These are phyloP conservation scores for Candida frijolesensis DNA, from an alignment of 1,139 yeast genomes.

Conservation along the genomic window DNA sequence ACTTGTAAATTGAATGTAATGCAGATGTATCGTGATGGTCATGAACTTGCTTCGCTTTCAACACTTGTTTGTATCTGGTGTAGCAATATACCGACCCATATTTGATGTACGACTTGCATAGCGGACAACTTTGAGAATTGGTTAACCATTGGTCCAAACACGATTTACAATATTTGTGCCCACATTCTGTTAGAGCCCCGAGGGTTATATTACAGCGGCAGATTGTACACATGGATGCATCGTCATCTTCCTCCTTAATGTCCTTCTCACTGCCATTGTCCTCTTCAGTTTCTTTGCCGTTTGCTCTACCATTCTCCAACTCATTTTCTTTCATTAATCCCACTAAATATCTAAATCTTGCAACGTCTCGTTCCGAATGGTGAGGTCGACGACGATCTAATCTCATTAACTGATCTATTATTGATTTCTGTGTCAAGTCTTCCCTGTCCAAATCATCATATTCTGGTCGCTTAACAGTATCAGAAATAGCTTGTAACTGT, in stretches of 20 bases:
- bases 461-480: constrained; percentile 54
- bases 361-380: constrained; percentile 40
- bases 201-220: constrained; percentile 69
- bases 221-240: constrained; percentile 64
- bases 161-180: constrained; percentile 82
- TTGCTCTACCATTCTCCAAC: constrained; percentile 13
- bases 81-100: constrained; percentile 58
- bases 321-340: constrained; percentile 22
- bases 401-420: not conserved
- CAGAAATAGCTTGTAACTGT: constrained; percentile 84
- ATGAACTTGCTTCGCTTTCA: constrained; percentile 49
- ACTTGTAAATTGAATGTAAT: constrained; percentile 50
- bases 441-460: constrained; percentile 23
- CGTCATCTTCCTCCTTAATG: constrained; percentile 19
- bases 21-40: constrained; percentile 29
- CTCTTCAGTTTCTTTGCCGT: constrained; percentile 18
- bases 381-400: not conserved
- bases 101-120: constrained; percentile 61
- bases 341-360: constrained; percentile 63
- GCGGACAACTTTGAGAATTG: constrained; percentile 64
- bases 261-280: constrained; percentile 11
- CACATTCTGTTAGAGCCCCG: constrained; percentile 85
- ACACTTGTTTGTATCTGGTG: constrained; percentile 48
- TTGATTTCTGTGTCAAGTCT: constrained; percentile 14
- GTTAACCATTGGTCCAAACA: constrained; percentile 76